Percentiles rank a stretch among this genome's conserved stretches.
These are phyloP conservation scores for Globisporangium paddicum DNA, from an alignment of 352 stramenopile species.

Conservation along the genomic window DNA sequence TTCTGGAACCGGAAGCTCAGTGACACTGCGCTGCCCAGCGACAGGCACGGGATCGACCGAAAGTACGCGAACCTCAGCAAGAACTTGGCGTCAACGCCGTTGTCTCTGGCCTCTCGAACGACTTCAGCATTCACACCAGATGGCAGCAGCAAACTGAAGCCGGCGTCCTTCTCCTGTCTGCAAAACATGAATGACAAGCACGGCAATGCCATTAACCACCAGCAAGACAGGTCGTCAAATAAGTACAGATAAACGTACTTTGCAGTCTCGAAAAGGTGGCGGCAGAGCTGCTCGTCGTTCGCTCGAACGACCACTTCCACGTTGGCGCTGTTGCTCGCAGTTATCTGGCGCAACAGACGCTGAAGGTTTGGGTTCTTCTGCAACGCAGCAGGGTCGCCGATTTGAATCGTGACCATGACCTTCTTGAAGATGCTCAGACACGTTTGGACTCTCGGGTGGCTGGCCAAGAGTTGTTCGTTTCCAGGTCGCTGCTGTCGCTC, in stretches of 20 bases:
- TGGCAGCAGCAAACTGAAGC: slow-evolving; percentile 25
- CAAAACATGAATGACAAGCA: too few relatives aligned
- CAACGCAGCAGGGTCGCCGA: slow-evolving; percentile 1
- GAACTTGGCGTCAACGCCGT: slow-evolving; percentile 45
- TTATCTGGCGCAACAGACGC: slow-evolving; percentile 17
- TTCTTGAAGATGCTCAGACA: slow-evolving; percentile 48
- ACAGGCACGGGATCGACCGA: slow-evolving; percentile 35
- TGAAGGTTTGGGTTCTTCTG: slow-evolving; percentile 11
- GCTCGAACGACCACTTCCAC: slow-evolving; percentile 14
- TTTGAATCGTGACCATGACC: slow-evolving; percentile 35
- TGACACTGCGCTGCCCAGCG: slow-evolving; percentile 56
- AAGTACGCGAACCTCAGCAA: slow-evolving; percentile 57
- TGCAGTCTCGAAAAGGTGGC: slow-evolving; percentile 9
- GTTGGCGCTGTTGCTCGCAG: slow-evolving; percentile 13
- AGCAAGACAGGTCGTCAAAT: not conserved
- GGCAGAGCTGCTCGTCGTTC: slow-evolving; percentile 7
- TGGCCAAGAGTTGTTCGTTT: slow-evolving; percentile 22
- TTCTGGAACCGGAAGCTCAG: slow-evolving; percentile 77
- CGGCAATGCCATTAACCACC: too few relatives aligned
- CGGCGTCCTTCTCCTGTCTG: slow-evolving; percentile 27
- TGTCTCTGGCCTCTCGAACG: not conserved
- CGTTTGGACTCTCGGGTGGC: slow-evolving; percentile 23
- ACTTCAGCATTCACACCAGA: not conserved
- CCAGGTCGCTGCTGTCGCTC: slow-evolving; percentile 12
- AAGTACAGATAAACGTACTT: slow-evolving; percentile 1